phyloP scores from a whole-genome alignment of 306 rosid species.

The Leucaena leucocephala region DNA sequence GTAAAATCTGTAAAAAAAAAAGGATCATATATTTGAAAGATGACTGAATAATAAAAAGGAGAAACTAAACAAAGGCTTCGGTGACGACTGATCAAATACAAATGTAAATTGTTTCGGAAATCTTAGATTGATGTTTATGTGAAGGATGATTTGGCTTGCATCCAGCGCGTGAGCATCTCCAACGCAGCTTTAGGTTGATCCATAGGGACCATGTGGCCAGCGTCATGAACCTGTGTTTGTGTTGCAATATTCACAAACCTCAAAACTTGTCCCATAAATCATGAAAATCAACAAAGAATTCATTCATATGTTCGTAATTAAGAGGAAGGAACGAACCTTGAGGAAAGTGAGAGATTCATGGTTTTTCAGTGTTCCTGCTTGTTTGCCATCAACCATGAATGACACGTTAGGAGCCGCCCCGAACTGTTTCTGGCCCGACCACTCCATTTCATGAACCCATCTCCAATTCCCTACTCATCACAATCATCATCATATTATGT shows the following conservation, averaged over 20 bases:
- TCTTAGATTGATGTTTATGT: too few relatives aligned
- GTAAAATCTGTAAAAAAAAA: too few relatives aligned
- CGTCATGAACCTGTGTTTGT: conserved; percentile 58
- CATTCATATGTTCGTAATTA: not conserved
- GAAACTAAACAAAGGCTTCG: too few relatives aligned
- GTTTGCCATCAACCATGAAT: conserved; percentile 67
- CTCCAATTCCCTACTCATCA: conserved; percentile 68
- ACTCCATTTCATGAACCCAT: conserved; percentile 87
- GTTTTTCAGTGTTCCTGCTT: conserved; percentile 69
- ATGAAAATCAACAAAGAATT: not conserved
- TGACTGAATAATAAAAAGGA: too few relatives aligned
- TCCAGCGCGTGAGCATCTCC: conserved; percentile 76
- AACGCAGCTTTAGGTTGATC: conserved; percentile 91
- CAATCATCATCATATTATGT: too few relatives aligned
- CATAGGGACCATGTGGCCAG: conserved; percentile 97
- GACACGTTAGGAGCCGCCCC: conserved; percentile 47
- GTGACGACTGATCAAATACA: too few relatives aligned
- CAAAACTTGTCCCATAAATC: not conserved
- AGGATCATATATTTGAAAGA: too few relatives aligned
- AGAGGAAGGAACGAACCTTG: conserved; percentile 49
- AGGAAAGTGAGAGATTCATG: conserved; percentile 86
- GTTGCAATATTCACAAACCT: not conserved
- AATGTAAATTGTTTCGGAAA: too few relatives aligned
- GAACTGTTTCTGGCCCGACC: conserved; percentile 82
- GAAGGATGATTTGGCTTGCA: conserved; percentile 61